These are phyloP conservation scores for Monosporascus sp. DNA, from an alignment of 2,329 filamentous ascomycete genomes.

Conservation along the genomic window DNA sequence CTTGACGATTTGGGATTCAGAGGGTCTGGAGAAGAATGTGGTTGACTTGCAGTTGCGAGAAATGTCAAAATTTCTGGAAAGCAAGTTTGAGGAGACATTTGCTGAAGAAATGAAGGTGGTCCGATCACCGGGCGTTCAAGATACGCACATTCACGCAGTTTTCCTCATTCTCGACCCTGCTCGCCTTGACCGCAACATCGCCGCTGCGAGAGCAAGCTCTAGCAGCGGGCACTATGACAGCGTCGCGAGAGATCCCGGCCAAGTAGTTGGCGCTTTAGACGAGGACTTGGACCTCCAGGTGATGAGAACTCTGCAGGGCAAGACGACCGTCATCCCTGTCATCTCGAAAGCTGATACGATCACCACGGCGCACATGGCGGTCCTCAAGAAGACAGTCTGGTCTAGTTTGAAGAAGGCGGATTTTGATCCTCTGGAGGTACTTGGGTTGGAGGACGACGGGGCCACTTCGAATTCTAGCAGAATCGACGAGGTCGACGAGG, in stretches of 20 bases:
- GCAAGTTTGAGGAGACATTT: conserved; percentile 98
- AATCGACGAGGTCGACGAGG: conserved; percentile 55
- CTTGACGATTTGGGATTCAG: conserved; percentile 93
- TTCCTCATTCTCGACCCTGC: conserved; percentile 88
- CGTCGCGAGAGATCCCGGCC: conserved; percentile 44
- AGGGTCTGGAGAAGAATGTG: conserved; percentile 89
- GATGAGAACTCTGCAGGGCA: conserved; percentile 79
- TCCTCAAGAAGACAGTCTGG: conserved; percentile 88
- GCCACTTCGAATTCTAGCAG: conserved; percentile 43
- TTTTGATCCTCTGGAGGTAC: conserved; percentile 80
- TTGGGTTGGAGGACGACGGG: conserved; percentile 72
- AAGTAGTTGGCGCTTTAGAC: conserved; percentile 66
- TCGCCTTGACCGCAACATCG: conserved; percentile 78
- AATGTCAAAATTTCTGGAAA: conserved; percentile 88
- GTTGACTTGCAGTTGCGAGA: conserved; percentile 92
- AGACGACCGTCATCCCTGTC: conserved; percentile 92
- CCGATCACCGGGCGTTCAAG: conserved; percentile 83
- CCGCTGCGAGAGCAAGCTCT: conserved; percentile 53
- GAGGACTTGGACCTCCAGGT: conserved; percentile 89
- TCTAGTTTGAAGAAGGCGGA: conserved; percentile 79
- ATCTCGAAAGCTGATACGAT: conserved; percentile 97
- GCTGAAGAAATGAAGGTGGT: conserved; percentile 96
- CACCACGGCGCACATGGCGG: conserved; percentile 89
- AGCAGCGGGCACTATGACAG: conserved; percentile 44
- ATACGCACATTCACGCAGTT: conserved; percentile 95